Base-by-base conservation (phyloP, 306 rosid species). In the Vigna angularis region DNA sequence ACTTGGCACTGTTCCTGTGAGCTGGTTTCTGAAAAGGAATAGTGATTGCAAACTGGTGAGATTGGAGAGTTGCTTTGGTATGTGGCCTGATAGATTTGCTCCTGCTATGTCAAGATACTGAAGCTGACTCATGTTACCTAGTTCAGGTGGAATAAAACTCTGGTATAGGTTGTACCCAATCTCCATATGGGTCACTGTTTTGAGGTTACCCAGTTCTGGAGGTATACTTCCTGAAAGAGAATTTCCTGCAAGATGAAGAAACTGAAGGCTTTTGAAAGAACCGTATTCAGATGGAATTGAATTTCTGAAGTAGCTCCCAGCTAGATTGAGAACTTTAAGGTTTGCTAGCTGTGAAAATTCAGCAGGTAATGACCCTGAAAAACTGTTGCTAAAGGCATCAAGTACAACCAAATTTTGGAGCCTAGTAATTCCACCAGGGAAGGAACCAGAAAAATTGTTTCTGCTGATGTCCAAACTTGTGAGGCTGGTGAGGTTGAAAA, bases 361-460 rank as follows among this genome's bases (percentile, higher is more conserved):
- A 24, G 68, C 84, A 16, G 98, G 97, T 77, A 95, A 73, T 63
- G 86, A 50, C 57, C 98, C 98, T 1, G 91, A 85, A 76, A 95
- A 95, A 77, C 96, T 91, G 91, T 95, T 95, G 83, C 97, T 92
- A 24, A 92, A 91, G 62, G 98, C 98, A 72, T 90, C 98, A 52
- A 92, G 81, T 48, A 88, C 85, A 70, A 73, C 66, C 75, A 95
- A 70, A 50, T 81, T 86, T 69, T 36, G 69, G 28, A 94, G 91
- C 5, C 77, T 70, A 5, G 87, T 82, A 84, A 87, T 75, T 52
- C 96, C 96, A 4, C 65, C 59, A 0, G 98, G 97, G 66, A 95
- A 95, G 9, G 66, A 85, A 56, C 98, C 98, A 9, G 98, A 91
- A 74, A 95, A 92, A 70, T 92, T 92, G 91, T 95, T 95, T 65